A percentile compares a stretch with the other conserved stretches of the same genome.
Conservation (phyloP, 495 filamentous ascomycete species). For the Xeromyces bisporus region DNA sequence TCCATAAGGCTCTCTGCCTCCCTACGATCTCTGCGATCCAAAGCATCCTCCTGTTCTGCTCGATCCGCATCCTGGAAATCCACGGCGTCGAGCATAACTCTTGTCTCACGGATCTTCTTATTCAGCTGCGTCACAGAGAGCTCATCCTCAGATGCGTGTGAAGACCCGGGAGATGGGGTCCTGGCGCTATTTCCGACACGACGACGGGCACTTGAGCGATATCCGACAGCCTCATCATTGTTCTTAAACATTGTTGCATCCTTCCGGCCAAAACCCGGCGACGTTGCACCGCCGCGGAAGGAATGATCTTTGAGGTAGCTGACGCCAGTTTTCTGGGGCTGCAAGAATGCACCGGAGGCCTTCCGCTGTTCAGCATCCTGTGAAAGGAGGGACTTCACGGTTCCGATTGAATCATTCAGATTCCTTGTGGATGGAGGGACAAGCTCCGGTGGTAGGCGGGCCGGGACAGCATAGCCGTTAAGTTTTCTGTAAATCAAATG, state of each 20-base stretch:
- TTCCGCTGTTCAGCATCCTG: slow-evolving; percentile 79
- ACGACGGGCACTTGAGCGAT: slow-evolving; percentile 84
- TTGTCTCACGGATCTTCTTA: slow-evolving; percentile 90
- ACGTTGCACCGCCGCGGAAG: slow-evolving; percentile 45
- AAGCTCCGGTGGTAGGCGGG: slow-evolving; percentile 78
- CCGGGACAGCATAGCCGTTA: slow-evolving; percentile 90
- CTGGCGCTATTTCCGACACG: slow-evolving; percentile 54
- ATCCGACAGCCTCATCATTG: slow-evolving; percentile 71
- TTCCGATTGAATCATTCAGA: slow-evolving; percentile 77
- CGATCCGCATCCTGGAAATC: slow-evolving; percentile 90
- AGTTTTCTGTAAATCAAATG: slow-evolving; percentile 95
- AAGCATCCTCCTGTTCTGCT: slow-evolving; percentile 76
- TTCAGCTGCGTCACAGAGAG: slow-evolving; percentile 69
- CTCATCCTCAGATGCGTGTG: slow-evolving; percentile 68
- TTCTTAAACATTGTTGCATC: slow-evolving; percentile 96
- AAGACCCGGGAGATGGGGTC: slow-evolving; percentile 57
- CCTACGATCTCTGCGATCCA: slow-evolving; percentile 77
- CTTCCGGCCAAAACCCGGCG: slow-evolving; percentile 41
- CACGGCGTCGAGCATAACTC: slow-evolving; percentile 89
- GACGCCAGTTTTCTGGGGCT: slow-evolving; percentile 92
- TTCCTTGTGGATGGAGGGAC: slow-evolving; percentile 93
- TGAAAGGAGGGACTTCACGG: slow-evolving; percentile 81
- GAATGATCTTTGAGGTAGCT: slow-evolving; percentile 95
- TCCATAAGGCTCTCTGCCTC: slow-evolving; percentile 91
- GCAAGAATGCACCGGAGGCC: slow-evolving; percentile 63